Evolutionary conservation across 352 stramenopile genomes (phyloP).

Genomic region (Globisporangium spinosum): DNA sequence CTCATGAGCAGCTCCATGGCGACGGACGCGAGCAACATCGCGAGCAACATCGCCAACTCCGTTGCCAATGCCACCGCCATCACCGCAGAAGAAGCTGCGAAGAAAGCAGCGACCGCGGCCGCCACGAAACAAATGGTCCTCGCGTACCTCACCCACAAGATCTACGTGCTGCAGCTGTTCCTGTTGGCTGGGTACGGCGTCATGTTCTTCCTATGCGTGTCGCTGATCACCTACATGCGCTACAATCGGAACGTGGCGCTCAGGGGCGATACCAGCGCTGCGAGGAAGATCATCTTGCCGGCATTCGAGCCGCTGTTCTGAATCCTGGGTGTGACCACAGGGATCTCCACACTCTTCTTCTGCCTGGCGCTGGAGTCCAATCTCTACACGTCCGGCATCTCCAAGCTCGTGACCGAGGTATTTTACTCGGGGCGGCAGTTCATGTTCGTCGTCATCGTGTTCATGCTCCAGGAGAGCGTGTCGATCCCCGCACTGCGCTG

Average conservation of each 20-base stretch:
- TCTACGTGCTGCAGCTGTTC: conserved; percentile 15
- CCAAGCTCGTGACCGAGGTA: conserved; percentile 28
- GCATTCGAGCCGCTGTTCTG: conserved; percentile 70
- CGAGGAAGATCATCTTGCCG: conserved; percentile 59
- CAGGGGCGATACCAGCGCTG: conserved; percentile 26
- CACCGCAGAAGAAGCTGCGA: conserved; percentile 6
- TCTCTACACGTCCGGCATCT: conserved; percentile 32
- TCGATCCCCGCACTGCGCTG: conserved; percentile 41
- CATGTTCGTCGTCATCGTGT: conserved; percentile 48
- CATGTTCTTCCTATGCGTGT: conserved; percentile 19
- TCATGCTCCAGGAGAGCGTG: conserved; percentile 63
- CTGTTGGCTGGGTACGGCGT: conserved; percentile 8
- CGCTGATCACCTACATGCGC: conserved; percentile 25
- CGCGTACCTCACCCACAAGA: conserved; percentile 10
- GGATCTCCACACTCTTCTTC: conserved; percentile 30
- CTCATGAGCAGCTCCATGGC: conserved; percentile 10
- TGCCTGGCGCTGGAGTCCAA: conserved; percentile 26
- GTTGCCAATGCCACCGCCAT: conserved; percentile 2
- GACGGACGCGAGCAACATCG: conserved; percentile 2
- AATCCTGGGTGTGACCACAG: conserved; percentile 31
- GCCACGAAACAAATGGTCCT: background rate
- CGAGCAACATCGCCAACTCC: background rate
- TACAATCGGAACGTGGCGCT: conserved; percentile 29
- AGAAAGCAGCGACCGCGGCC: background rate
- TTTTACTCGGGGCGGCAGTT: conserved; percentile 53